A percentile compares a stretch with the other conserved stretches of the same genome.
Conservation (phyloP, 2,329 filamentous ascomycete genomes). For the Penicillium sp. region DNA sequence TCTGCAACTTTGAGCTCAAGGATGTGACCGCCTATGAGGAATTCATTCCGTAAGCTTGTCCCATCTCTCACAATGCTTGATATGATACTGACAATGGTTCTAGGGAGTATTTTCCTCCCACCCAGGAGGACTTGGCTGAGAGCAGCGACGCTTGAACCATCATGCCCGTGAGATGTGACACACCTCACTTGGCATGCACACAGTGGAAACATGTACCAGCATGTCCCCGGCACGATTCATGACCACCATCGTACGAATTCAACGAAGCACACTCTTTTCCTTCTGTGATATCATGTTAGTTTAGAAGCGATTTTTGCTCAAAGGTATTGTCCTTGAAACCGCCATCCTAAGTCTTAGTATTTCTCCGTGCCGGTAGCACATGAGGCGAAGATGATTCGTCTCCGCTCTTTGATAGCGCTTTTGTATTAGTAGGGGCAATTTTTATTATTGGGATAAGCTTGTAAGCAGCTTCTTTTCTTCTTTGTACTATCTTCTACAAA, state of each 20-base stretch:
- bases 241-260: not conserved
- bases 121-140: slow-evolving; percentile 31
- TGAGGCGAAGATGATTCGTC: not conserved
- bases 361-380: not conserved
- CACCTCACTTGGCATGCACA: not conserved
- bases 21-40: slow-evolving; percentile 72
- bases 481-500: not conserved
- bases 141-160: not conserved
- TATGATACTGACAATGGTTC: slow-evolving; percentile 6
- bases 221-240: not conserved
- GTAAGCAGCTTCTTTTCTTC: not conserved
- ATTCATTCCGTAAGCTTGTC: slow-evolving; percentile 66
- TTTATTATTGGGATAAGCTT: not conserved
- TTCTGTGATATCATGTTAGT: not conserved
- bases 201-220: not conserved
- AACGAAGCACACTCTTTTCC: not conserved
- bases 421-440: not conserved
- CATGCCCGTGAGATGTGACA: not conserved
- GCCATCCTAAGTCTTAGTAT: not conserved
- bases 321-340: not conserved
- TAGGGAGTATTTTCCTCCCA: slow-evolving; percentile 52
- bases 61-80: not conserved
- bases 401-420: not conserved
- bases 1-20: slow-evolving; percentile 78
- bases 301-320: not conserved